These are phyloP conservation scores for Agaricus sinodeliciosus DNA, from an alignment of 768 basidiomycete genomes.

Conservation along the genomic window DNA sequence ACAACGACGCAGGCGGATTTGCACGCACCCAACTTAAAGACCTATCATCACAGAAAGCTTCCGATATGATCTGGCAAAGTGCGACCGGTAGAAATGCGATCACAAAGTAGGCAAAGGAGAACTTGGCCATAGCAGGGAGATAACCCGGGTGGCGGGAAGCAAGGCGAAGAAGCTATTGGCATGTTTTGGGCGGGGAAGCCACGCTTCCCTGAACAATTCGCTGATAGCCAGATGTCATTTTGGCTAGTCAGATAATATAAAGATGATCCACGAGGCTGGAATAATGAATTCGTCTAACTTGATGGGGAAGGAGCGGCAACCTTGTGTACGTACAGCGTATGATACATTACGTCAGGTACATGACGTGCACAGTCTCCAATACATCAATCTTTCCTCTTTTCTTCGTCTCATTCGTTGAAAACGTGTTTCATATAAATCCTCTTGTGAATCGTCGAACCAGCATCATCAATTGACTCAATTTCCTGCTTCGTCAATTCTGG, in stretches of 20 bases:
- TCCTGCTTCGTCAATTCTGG: conserved; percentile 55
- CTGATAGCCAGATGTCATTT: too few species aligned
- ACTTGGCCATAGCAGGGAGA: conserved; percentile 1
- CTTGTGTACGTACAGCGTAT: too few species aligned
- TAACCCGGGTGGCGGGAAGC: too few species aligned
- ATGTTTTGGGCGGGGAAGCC: background rate
- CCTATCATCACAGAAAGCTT: background rate
- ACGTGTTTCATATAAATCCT: conserved; percentile 33
- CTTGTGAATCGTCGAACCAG: conserved; percentile 41
- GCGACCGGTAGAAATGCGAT: conserved; percentile 1
- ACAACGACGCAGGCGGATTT: background rate
- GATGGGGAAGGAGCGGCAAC: too few species aligned
- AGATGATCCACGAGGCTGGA: too few species aligned
- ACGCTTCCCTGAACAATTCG: too few species aligned
- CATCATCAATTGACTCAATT: conserved; percentile 53
- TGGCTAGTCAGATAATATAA: too few species aligned
- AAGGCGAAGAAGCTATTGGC: background rate
- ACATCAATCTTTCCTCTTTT: conserved; percentile 1
- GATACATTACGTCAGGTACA: too few species aligned
- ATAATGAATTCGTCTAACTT: too few species aligned
- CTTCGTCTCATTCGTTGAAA: conserved; percentile 21
- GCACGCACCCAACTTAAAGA: conserved; percentile 1
- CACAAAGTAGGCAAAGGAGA: background rate
- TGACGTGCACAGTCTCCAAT: background rate
- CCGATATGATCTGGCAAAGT: background rate